phyloP scores from a whole-genome alignment of 1,284 basidiomycete genomes.

The Rhizopogon hawkerae region DNA sequence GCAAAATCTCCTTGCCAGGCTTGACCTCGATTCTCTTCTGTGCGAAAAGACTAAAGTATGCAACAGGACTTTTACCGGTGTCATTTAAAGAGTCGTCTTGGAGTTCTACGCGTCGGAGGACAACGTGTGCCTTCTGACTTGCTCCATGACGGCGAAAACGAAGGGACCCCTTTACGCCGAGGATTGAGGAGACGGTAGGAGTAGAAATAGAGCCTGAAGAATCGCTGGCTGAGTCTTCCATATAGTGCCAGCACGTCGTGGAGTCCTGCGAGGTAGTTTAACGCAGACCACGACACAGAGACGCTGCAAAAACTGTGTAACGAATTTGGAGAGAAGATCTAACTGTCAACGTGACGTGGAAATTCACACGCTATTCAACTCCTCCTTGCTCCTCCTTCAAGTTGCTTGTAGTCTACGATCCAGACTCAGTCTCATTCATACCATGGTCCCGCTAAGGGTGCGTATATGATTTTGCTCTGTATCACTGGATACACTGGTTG shows the following conservation, averaged over 20 bases:
- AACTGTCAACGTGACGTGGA: slow-evolving; percentile 7
- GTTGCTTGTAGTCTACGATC: too few relatives aligned
- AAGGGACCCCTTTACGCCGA: slow-evolving; percentile 46
- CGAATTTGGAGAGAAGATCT: slow-evolving; percentile 3
- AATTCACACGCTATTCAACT: not conserved
- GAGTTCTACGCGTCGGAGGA: slow-evolving; percentile 46
- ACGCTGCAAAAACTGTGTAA: slow-evolving; percentile 7
- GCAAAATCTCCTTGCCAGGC: slow-evolving; percentile 57
- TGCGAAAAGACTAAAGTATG: slow-evolving; percentile 54
- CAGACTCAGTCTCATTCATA: too few relatives aligned
- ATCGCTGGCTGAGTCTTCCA: slow-evolving; percentile 27
- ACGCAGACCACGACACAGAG: slow-evolving; percentile 8
- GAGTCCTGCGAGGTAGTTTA: slow-evolving; percentile 7
- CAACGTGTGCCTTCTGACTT: slow-evolving; percentile 50
- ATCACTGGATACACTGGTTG: too few relatives aligned
- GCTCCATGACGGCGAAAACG: slow-evolving; percentile 51
- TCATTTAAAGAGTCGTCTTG: slow-evolving; percentile 37
- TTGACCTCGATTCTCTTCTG: slow-evolving; percentile 58
- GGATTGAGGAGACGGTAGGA: slow-evolving; percentile 35
- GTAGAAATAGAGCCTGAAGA: slow-evolving; percentile 11
- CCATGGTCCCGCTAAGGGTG: too few relatives aligned
- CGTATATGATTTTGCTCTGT: too few relatives aligned
- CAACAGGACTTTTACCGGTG: slow-evolving; percentile 28
- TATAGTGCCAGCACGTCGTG: slow-evolving; percentile 12
- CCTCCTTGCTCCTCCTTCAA: too few relatives aligned